Evolutionary conservation across 2,329 filamentous ascomycete genomes (phyloP).

Genomic region (Chaetomiaceae sp.): DNA sequence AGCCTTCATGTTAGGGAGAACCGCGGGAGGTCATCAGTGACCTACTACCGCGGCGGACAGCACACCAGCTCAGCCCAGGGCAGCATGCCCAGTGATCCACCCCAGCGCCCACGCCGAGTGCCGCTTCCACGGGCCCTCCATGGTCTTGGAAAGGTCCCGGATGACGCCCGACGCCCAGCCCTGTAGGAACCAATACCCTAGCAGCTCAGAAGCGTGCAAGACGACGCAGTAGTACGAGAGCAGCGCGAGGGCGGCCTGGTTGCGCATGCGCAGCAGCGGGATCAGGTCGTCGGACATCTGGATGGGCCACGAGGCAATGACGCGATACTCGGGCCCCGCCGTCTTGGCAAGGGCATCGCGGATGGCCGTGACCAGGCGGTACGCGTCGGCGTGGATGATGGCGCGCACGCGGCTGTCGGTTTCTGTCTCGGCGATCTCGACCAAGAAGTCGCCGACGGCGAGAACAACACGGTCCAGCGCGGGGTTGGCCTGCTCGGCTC

Average conservation of each 20-base stretch:
- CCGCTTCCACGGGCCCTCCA: constrained; percentile 17
- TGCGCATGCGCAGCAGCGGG: constrained; percentile 17
- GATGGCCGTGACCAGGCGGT: constrained; percentile 9
- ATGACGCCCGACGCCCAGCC: constrained; percentile 21
- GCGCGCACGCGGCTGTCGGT: constrained; percentile 5
- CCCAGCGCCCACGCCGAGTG: constrained; percentile 22
- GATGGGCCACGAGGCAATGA: constrained; percentile 23
- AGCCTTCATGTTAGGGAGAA: too few species aligned
- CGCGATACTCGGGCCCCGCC: constrained; percentile 18
- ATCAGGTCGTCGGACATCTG: constrained; percentile 17
- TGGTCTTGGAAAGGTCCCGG: constrained; percentile 16
- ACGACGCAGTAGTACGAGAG: constrained; percentile 24
- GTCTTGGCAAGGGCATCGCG: constrained; percentile 4
- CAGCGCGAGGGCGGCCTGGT: constrained; percentile 21
- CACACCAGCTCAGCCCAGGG: constrained; percentile 5
- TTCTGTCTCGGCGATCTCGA: constrained; percentile 1
- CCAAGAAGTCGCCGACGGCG: constrained; percentile 13
- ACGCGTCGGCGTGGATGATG: constrained; percentile 16
- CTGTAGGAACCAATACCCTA: constrained; percentile 23
- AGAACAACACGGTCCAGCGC: constrained; percentile 12
- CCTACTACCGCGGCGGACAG: too few species aligned
- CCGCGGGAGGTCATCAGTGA: too few species aligned
- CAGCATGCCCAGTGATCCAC: constrained; percentile 16
- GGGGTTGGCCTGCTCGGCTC: constrained; percentile 2
- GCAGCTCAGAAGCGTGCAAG: constrained; percentile 18